Evolutionary conservation across 306 rosid genomes (phyloP).

Genomic region (Luffa acutangula): DNA sequence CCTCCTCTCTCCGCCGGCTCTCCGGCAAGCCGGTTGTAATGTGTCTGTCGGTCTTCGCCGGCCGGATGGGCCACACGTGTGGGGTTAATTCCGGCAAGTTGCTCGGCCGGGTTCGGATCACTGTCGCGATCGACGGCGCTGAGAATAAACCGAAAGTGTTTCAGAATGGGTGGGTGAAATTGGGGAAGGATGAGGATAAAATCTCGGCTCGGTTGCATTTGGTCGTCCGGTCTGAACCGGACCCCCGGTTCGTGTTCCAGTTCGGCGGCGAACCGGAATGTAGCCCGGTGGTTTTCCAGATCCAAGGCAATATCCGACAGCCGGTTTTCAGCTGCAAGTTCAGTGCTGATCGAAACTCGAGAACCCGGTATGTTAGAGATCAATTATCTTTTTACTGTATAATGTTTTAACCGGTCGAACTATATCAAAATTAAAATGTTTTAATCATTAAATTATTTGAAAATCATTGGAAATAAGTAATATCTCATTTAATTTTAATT

Average conservation of each 20-base stretch:
- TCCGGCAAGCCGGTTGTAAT: conserved; percentile 31
- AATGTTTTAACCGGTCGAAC: no score
- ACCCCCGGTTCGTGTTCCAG: conserved; percentile 78
- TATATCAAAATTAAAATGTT: no score
- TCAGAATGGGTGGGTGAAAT: conserved; percentile 63
- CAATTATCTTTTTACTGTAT: no score
- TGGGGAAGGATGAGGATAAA: conserved; percentile 33
- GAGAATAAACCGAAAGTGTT: conserved; percentile 21
- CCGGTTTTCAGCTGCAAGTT: conserved; percentile 93
- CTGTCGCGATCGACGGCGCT: conserved; percentile 22
- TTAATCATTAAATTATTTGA: no score
- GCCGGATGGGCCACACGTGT: conserved; percentile 56
- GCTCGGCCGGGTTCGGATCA: conserved; percentile 46
- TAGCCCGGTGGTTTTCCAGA: conserved; percentile 81
- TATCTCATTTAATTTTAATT: neutral
- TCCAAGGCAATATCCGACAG: conserved; percentile 71
- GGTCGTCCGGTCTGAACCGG: conserved; percentile 65
- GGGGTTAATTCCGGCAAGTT: conserved; percentile 48
- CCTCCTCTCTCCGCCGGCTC: conserved; percentile 37
- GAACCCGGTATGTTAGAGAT: conserved; percentile 41
- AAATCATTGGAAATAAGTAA: neutral
- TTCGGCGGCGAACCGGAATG: conserved; percentile 96
- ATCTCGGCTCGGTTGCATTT: conserved; percentile 44
- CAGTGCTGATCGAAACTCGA: conserved; percentile 76
- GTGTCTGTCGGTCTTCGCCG: conserved; percentile 50